Percentiles rank a stretch among this genome's conserved stretches.
Evolutionary conservation across 371 early-diverging fungal genomes (phyloP).

Genomic region (Mucor sp.): DNA sequence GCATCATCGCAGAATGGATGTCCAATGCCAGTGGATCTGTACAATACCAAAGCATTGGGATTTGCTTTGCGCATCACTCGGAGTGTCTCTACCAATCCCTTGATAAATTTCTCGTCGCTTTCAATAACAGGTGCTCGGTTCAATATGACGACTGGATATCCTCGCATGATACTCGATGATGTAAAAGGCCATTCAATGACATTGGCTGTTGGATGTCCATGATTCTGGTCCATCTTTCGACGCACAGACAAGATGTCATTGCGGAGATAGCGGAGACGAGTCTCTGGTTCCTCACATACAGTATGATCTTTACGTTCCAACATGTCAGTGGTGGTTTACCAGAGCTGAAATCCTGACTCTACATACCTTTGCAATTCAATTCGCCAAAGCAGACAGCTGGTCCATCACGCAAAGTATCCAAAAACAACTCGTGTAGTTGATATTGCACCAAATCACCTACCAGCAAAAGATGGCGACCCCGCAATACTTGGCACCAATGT

Average conservation of each 20-base stretch:
- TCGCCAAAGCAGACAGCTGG: constrained; percentile 61
- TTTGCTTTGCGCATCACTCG: constrained; percentile 35
- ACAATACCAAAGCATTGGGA: constrained; percentile 48
- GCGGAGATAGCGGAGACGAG: constrained; percentile 47
- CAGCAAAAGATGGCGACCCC: constrained; percentile 42
- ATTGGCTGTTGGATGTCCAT: constrained; percentile 38
- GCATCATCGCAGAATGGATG: constrained; percentile 52
- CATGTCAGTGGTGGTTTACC: not conserved
- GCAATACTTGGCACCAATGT: constrained; percentile 39
- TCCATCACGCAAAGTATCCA: constrained; percentile 49
- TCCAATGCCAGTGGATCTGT: constrained; percentile 54
- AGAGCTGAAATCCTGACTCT: not conserved
- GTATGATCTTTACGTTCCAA: constrained; percentile 38
- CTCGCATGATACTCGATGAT: constrained; percentile 24
- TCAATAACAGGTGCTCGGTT: constrained; percentile 52
- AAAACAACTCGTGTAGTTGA: constrained; percentile 58
- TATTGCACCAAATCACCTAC: constrained; percentile 63
- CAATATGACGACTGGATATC: constrained; percentile 47
- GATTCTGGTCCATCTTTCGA: constrained; percentile 24
- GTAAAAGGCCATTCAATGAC: constrained; percentile 56
- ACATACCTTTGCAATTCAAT: constrained; percentile 52
- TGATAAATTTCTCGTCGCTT: constrained; percentile 47
- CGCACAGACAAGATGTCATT: constrained; percentile 57
- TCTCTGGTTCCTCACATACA: constrained; percentile 32
- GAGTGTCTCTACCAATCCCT: constrained; percentile 44